phyloP scores from a whole-genome alignment of 345 rosid genomes.

The Pugionium cornutum region DNA sequence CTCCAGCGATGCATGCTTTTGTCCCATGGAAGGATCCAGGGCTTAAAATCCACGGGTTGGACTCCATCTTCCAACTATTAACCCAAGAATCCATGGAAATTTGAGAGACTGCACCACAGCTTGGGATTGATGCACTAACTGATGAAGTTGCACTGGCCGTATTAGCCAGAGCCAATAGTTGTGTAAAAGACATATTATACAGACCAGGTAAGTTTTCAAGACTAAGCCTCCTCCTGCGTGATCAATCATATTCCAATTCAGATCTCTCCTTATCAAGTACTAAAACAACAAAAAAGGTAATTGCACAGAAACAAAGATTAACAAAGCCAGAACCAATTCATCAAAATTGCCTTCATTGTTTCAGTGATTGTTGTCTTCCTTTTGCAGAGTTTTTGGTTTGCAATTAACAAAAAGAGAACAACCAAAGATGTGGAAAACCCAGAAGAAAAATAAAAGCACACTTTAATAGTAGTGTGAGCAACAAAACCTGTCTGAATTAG shows the following conservation, averaged over 20 bases:
- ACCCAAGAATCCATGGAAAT: background rate
- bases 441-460: conserved; percentile 7
- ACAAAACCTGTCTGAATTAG: conserved; percentile 25
- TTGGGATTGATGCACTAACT: conserved; percentile 5
- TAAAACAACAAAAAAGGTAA: background rate
- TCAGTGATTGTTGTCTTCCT: background rate
- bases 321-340: background rate
- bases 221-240: conserved; percentile 18
- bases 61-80: conserved; percentile 9
- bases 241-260: conserved; percentile 8
- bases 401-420: conserved; percentile 1
- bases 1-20: background rate
- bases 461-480: background rate
- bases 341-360: background rate
- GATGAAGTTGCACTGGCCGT: background rate
- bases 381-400: conserved; percentile 1
- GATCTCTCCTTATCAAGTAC: conserved; percentile 10
- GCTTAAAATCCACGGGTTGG: background rate
- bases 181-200: conserved; percentile 15
- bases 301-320: background rate
- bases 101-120: background rate
- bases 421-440: background rate
- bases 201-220: conserved; percentile 11
- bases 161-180: conserved; percentile 28
- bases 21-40: conserved; percentile 18